Conservation (phyloP, 2,329 filamentous ascomycete genomes). For the Aschersonia sp. region DNA sequence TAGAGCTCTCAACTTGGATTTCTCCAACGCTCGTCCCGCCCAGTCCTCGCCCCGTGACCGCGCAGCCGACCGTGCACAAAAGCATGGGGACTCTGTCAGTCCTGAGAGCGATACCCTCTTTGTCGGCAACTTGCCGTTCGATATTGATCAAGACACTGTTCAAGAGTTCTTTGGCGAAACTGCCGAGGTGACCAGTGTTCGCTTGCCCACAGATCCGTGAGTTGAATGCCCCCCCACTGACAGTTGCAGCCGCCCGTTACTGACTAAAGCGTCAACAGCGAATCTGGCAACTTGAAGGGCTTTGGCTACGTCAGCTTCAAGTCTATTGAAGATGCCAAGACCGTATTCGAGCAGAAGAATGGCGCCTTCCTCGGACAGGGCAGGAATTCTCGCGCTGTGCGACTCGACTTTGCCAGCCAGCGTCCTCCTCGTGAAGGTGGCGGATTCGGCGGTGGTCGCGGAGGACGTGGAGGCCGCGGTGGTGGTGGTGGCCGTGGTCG, state of each 20-base stretch:
- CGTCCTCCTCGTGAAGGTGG: slow-evolving; percentile 46
- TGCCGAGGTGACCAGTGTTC: slow-evolving; percentile 60
- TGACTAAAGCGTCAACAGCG: slow-evolving; percentile 26
- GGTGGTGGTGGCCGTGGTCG: slow-evolving; percentile 28
- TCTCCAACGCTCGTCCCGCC: slow-evolving; percentile 51
- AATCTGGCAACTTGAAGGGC: slow-evolving; percentile 74
- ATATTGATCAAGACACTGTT: slow-evolving; percentile 63
- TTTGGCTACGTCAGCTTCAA: slow-evolving; percentile 84
- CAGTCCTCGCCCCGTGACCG: slow-evolving; percentile 37
- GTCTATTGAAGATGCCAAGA: slow-evolving; percentile 70
- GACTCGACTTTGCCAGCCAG: slow-evolving; percentile 68
- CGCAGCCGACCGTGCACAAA: slow-evolving; percentile 47
- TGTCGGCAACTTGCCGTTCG: slow-evolving; percentile 82
- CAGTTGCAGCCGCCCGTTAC: too few species aligned
- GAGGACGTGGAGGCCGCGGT: slow-evolving; percentile 36
- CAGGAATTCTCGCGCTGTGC: slow-evolving; percentile 58
- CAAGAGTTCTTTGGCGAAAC: slow-evolving; percentile 60
- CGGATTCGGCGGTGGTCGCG: slow-evolving; percentile 34
- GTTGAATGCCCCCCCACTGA: slow-evolving; percentile 12
- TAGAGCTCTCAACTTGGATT: slow-evolving; percentile 66
- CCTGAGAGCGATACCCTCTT: slow-evolving; percentile 78
- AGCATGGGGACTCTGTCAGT: slow-evolving; percentile 68
- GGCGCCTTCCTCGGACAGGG: slow-evolving; percentile 49
- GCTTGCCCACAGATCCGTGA: slow-evolving; percentile 73
- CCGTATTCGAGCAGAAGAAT: slow-evolving; percentile 55